Evolutionary conservation across 345 rosid species (phyloP), one percentile per base, ranked within the genome.

Genomic region (Eucalyptus sideroxylon): DNA sequence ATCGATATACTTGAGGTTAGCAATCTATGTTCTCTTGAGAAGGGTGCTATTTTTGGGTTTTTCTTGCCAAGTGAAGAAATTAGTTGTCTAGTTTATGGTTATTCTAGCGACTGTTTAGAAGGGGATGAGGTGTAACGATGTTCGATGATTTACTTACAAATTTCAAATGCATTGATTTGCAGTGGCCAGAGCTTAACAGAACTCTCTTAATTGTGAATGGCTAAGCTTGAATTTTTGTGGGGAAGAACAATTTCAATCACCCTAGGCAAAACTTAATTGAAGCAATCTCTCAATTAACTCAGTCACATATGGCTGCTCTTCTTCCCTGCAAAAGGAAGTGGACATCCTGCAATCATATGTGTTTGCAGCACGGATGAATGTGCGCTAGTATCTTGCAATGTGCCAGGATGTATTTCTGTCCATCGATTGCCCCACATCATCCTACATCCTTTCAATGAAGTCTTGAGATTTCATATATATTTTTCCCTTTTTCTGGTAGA

Each of bases 1-100:
- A 96, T 96, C 60, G 97, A 93, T 89, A 90, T 98, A 88, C 99
- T 98, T 62, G 99, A 97, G 99, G 99, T 98, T 69, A 59, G 92
- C 87, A 17, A 45, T 55, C 72, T 60, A 17, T 42, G 31, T 62
- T 87, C 88, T 56, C 88, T 87, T 24, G n/a, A 51, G 77, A 27
- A 7, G 31, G 72, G 72, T 60, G 50, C 72, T 87, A 27, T 60
- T 62, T 59, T 62, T 8, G 15, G 45, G 44, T 51, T 86, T 86
- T 53, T 62, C 56, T 42, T 86, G 30, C 31, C 62, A 56, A 56
- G 30, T 56, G 62, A 24, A 56, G 62, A 56, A 56, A 56, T 56
- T 40, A 11, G 45, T 37, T 37, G 42, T 12, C 83, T 21, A 77
- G 47, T 77, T 77, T 40, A 21, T 40, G 47, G 47, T 44, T 40